A percentile compares a stretch with the other conserved stretches of the same genome.
These are phyloP conservation scores for Lentinula detonsa DNA, from an alignment of 768 basidiomycete genomes.

Conservation along the genomic window DNA sequence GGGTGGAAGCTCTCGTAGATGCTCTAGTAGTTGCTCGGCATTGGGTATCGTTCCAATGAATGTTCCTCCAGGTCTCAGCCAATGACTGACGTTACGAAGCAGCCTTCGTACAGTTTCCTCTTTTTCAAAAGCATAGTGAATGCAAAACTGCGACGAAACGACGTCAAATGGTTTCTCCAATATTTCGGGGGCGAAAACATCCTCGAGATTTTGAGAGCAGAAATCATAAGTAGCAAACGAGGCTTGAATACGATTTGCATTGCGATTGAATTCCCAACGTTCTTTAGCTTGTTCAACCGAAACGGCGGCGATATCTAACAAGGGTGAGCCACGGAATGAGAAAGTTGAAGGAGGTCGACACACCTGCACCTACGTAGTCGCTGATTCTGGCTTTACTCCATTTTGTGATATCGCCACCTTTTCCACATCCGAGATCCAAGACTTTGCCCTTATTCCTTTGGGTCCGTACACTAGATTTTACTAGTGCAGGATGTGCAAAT, in stretches of 20 bases:
- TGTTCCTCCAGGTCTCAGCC: slow-evolving; percentile 79
- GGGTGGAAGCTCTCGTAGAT: slow-evolving; percentile 63
- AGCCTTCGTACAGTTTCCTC: slow-evolving; percentile 81
- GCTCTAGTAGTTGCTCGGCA: slow-evolving; percentile 73
- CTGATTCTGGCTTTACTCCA: slow-evolving; percentile 84
- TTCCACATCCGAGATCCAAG: slow-evolving; percentile 97
- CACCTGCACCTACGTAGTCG: slow-evolving; percentile 81
- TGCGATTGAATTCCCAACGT: slow-evolving; percentile 53
- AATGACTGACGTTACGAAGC: slow-evolving; percentile 83
- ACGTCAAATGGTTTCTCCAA: slow-evolving; percentile 80
- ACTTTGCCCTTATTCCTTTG: slow-evolving; percentile 58
- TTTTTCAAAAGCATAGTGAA: slow-evolving; percentile 99
- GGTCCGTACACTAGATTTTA: slow-evolving; percentile 21
- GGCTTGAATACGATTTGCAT: slow-evolving; percentile 59
- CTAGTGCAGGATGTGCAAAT: slow-evolving; percentile 71
- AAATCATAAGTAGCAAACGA: slow-evolving; percentile 86
- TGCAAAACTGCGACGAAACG: slow-evolving; percentile 98
- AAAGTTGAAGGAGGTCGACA: slow-evolving; percentile 7
- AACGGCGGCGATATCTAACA: slow-evolving; percentile 78
- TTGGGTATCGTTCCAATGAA: slow-evolving; percentile 98
- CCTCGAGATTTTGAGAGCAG: slow-evolving; percentile 67
- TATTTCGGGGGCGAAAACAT: slow-evolving; percentile 56
- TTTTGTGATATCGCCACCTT: slow-evolving; percentile 95
- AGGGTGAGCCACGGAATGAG: slow-evolving; percentile 3
- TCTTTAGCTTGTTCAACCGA: slow-evolving; percentile 85